Evolutionary conservation across 2,329 filamentous ascomycete genomes (phyloP).

Genomic region (Parastagonospora nodorum): DNA sequence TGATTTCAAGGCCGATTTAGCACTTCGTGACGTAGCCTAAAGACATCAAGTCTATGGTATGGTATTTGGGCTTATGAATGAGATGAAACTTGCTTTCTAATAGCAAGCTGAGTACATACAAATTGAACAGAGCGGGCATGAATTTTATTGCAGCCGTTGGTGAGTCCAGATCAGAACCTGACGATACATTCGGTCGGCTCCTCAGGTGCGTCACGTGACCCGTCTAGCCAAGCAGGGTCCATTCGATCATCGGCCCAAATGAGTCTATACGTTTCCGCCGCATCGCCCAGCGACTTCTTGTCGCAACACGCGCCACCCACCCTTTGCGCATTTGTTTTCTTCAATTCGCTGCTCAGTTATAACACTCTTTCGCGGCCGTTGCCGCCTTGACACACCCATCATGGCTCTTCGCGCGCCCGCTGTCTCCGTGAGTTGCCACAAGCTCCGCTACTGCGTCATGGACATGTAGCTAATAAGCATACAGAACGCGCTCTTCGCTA

Average conservation of each 20-base stretch:
- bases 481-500: slow-evolving; percentile 52
- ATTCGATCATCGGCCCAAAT: slow-evolving; percentile 20
- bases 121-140: too few species aligned
- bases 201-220: slow-evolving; percentile 14
- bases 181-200: not conserved
- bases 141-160: too few species aligned
- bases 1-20: too few species aligned
- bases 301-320: slow-evolving; percentile 20
- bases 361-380: slow-evolving; percentile 30
- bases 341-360: slow-evolving; percentile 21
- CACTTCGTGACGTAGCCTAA: too few species aligned
- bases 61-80: too few species aligned
- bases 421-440: slow-evolving; percentile 53
- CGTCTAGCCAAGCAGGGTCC: slow-evolving; percentile 13
- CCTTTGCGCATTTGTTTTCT: slow-evolving; percentile 26
- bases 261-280: slow-evolving; percentile 25
- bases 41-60: too few species aligned
- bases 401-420: slow-evolving; percentile 60
- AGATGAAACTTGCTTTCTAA: too few species aligned
- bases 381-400: slow-evolving; percentile 36
- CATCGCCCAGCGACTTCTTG: slow-evolving; percentile 25
- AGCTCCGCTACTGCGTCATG: slow-evolving; percentile 22
- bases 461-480: slow-evolving; percentile 20
- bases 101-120: too few species aligned
- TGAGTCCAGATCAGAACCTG: too few species aligned